A percentile compares a stretch with the other conserved stretches of the same genome.
Conservation (phyloP, 805 yeast species). For the Candida silvicultrix region DNA sequence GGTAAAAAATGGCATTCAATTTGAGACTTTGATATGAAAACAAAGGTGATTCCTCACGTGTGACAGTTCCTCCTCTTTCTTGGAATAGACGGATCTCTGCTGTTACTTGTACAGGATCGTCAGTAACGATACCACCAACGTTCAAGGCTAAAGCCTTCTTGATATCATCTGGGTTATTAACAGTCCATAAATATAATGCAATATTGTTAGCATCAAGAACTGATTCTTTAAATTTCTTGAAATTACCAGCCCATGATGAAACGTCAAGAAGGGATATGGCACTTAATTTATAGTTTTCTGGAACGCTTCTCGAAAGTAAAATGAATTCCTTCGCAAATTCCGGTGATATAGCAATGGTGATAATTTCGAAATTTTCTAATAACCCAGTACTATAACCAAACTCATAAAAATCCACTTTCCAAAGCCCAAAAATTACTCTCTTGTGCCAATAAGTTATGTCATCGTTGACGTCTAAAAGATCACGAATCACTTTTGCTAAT, state of each 20-base stretch:
- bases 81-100: constrained; percentile 1
- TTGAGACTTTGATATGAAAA: constrained; percentile 5
- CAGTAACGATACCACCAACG: constrained; percentile 37
- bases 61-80: constrained; percentile 3
- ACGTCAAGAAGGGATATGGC: constrained; percentile 46
- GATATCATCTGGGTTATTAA: constrained; percentile 33
- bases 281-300: constrained; percentile 39
- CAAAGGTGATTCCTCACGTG: constrained; percentile 3
- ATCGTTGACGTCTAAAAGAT: constrained; percentile 28
- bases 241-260: constrained; percentile 40
- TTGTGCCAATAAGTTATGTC: constrained; percentile 39
- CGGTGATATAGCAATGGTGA: constrained; percentile 30
- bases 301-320: constrained; percentile 29
- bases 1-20: constrained; percentile 1
- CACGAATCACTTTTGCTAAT: constrained; percentile 31
- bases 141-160: constrained; percentile 27
- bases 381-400: constrained; percentile 33
- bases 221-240: constrained; percentile 21
- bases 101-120: constrained; percentile 23
- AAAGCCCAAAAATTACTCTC: constrained; percentile 43
- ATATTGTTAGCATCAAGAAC: constrained; percentile 25
- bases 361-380: constrained; percentile 28
- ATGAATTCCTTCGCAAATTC: constrained; percentile 26
- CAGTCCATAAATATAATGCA: constrained; percentile 46
- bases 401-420: constrained; percentile 41